Evolutionary conservation across 1,284 basidiomycete species (phyloP).

Genomic region (Hymenochaete sp.): DNA sequence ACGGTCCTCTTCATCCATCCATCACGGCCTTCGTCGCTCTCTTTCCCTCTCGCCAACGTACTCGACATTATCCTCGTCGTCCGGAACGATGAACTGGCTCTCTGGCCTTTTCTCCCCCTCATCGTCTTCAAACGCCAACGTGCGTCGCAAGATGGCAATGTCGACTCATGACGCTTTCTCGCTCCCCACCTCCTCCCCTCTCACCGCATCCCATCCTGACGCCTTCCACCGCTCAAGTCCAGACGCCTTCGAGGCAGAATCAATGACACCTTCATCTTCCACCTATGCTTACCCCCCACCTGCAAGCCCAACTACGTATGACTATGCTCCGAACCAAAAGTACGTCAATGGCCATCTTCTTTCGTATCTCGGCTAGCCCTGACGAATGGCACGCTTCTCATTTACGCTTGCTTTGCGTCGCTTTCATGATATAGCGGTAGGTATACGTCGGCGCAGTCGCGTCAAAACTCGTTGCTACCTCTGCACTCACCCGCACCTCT

Average conservation of each 20-base stretch:
- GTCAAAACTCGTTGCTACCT: slow-evolving; percentile 54
- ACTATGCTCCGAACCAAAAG: slow-evolving; percentile 47
- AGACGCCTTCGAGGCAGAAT: slow-evolving; percentile 38
- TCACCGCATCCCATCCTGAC: slow-evolving; percentile 43
- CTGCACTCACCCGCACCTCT: slow-evolving; percentile 40
- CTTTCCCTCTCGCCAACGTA: background rate
- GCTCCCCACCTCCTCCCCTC: slow-evolving; percentile 61
- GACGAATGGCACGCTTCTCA: background rate
- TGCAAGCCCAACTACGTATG: slow-evolving; percentile 41
- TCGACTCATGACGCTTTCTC: slow-evolving; percentile 75
- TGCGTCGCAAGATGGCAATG: slow-evolving; percentile 52
- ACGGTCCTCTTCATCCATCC: background rate
- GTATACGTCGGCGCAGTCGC: slow-evolving; percentile 36
- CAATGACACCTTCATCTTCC: slow-evolving; percentile 28
- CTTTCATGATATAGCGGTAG: slow-evolving; percentile 7
- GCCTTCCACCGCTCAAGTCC: slow-evolving; percentile 47
- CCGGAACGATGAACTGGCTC: slow-evolving; percentile 72
- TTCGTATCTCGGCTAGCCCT: slow-evolving; percentile 4
- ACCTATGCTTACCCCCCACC: slow-evolving; percentile 69
- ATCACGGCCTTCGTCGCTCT: background rate
- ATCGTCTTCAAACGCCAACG: slow-evolving; percentile 35
- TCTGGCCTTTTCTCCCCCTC: slow-evolving; percentile 47
- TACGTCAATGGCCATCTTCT: slow-evolving; percentile 30
- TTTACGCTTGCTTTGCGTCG: background rate
- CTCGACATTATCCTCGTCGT: slow-evolving; percentile 8